Base-by-base conservation (phyloP, 2,329 filamentous ascomycete species). In the Xylaria sp. region DNA sequence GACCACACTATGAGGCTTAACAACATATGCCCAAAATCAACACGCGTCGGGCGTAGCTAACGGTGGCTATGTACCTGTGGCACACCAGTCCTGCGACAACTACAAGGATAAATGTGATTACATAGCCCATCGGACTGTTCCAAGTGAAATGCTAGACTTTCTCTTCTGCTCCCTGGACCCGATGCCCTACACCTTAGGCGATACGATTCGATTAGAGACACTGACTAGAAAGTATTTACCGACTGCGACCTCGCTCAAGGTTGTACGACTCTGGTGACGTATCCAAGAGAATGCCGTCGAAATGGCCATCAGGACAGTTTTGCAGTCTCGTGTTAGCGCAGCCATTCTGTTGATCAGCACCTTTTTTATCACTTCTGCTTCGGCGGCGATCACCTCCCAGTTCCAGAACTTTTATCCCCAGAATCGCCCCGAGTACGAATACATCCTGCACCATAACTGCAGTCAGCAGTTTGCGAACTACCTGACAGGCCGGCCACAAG, bases 401-500 rank as follows among this genome's bases (percentile, higher is more conserved):
- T 76, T 76, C 56, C 69, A 72, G 56, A 13, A 71, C 28, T 75
- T 72, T 64, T 76, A 73, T 20, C 65, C 68, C 0, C 71, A 75
- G 61, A 68, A 74, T 31, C 69, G 68, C 18, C 8, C 18, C 23
- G 67, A 72, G 28, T 76, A 72, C 55, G 65, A 67, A 12, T 65
- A 66, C 28, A 63, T 74, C 57, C 62, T 72, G 12, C 66, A 71
- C 1, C 4, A 69, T 25, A 73, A 75, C 37, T 76, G 75, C 71
- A 71, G 50, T 37, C 50, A 68, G 34, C 31, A 75, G 39, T 74
- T 54, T 57, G 67, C 62, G 2, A 70, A 72, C 57, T 76, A 75
- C 65, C 67, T 74, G 12, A 72, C 71, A 1, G 73, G 73, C 3
- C 63, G 65, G 15, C 68, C 61, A 3, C 41, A 70, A n/a, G 63